Base-by-base conservation (phyloP, 2,329 filamentous ascomycete genomes). In the Uncinocarpus reesii region DNA sequence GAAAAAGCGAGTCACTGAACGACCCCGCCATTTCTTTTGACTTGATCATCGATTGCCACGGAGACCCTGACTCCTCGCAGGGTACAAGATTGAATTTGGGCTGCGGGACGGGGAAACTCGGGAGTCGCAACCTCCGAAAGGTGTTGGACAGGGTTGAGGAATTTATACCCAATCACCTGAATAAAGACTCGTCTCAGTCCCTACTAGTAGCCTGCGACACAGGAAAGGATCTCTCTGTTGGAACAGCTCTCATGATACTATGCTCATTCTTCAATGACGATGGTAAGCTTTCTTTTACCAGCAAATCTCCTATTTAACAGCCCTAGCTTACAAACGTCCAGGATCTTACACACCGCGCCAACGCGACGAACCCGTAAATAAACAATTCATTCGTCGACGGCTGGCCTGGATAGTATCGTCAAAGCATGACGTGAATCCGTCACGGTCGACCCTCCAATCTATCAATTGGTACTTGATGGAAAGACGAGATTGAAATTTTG, bases 401-500 rank as follows among this genome's bases (percentile, higher is more conserved):
- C 72, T 96, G 26, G 83, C 84, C n/a, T 84, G 81, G 72, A 85
- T 96, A 57, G 86, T 90, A 65, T 83, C 81, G 4, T 79, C 78
- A 0, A 82, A 83, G 61, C 83, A 88, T 0, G 80, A 84, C 56
- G 84, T 83, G 2, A 94, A 93, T 61, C 89, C 90, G 0, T 89
- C 82, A 53, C 75, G 92, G 29, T 76, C 85, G 18, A 95, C 89
- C 0, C 69, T 96, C 31, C 89, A 95, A 65, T 90, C 86, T 56
- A 83, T 96, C 4, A 95, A 96, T 65, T 85, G 85, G 48, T 94
- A 86, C 59, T 68, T 96, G 44, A 90, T 96, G 80, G 64, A 68
- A 53, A 58, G 61, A 44, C 64, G 63, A 21, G 48, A 49, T 48
- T 43, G 45, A 56, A 36, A 38, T 21, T n/a, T 18, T 21, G 18